Evolutionary conservation across 129 eudicot species (phyloP).

Genomic region (Escallonia rubra): DNA sequence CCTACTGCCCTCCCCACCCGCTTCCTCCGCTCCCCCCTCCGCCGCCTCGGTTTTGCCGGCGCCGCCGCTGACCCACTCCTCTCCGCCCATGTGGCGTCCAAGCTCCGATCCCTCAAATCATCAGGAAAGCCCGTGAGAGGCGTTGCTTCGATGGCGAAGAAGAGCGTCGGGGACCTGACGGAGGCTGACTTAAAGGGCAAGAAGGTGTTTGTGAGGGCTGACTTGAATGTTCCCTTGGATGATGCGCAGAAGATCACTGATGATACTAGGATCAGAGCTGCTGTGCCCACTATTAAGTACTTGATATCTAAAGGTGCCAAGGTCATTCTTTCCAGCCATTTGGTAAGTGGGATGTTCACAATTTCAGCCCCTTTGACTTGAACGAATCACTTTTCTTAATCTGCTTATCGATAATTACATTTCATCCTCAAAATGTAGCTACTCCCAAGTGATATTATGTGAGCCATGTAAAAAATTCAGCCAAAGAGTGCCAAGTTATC

Average conservation of each 20-base stretch:
- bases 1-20: conserved; percentile 37
- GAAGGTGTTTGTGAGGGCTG: conserved; percentile 66
- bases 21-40: conserved; percentile 47
- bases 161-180: conserved; percentile 77
- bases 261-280: conserved; percentile 69
- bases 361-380: too few species aligned
- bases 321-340: conserved; percentile 65
- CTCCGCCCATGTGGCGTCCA: conserved; percentile 55
- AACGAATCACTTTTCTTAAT: background rate
- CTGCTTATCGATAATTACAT: background rate
- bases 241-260: conserved; percentile 59
- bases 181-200: conserved; percentile 70
- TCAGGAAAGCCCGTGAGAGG: conserved; percentile 36
- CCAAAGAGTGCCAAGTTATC: too few species aligned
- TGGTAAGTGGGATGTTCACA: conserved; percentile 21
- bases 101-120: conserved; percentile 36
- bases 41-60: conserved; percentile 50
- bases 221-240: conserved; percentile 55
- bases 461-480: too few species aligned
- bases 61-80: conserved; percentile 37
- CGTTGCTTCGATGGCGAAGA: conserved; percentile 58
- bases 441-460: too few species aligned
- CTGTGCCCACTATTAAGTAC: conserved; percentile 58
- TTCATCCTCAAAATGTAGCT: too few species aligned
- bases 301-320: conserved; percentile 58